These are phyloP conservation scores for Cutaneotrichosporon cavernicola DNA, from an alignment of 1,284 basidiomycete genomes.

Conservation along the genomic window DNA sequence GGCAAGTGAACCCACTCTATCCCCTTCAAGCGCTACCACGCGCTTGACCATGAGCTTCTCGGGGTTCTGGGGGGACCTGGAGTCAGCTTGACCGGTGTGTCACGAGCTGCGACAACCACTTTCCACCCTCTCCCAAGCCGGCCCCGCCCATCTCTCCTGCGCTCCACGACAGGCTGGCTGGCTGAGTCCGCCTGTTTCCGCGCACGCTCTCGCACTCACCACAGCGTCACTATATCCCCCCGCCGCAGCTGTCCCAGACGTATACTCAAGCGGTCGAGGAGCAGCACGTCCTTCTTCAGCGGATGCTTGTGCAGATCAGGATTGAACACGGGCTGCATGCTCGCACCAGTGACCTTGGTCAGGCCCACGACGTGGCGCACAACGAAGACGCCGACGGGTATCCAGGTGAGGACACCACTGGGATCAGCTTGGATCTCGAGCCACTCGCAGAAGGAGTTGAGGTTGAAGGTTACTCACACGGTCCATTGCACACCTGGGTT, in stretches of 20 bases:
- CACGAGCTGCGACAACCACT: neutral
- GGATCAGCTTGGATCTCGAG: neutral
- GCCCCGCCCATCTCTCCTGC: neutral
- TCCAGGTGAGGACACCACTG: conserved; percentile 52
- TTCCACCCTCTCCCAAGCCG: neutral
- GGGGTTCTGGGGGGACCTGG: conserved; percentile 56
- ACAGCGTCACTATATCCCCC: conserved; percentile 58
- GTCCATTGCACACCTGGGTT: conserved; percentile 2
- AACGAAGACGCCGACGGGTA: conserved; percentile 57
- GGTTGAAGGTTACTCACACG: neutral
- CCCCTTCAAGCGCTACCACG: conserved; percentile 58
- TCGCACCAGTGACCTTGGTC: conserved; percentile 55
- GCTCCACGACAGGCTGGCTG: neutral
- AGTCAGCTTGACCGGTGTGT: neutral
- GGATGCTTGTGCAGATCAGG: conserved; percentile 47
- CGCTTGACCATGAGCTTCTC: conserved; percentile 57
- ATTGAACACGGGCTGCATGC: conserved; percentile 57
- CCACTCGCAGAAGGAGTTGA: neutral
- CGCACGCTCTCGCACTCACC: conserved; percentile 33
- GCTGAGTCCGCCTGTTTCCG: too few species aligned
- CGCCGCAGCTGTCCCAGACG: conserved; percentile 31
- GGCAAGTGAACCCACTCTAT: conserved; percentile 46
- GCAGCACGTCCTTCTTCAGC: conserved; percentile 55
- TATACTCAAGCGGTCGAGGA: conserved; percentile 55
- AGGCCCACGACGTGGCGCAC: conserved; percentile 55